Conservation (phyloP, 306 rosid genomes). For the Corylus avellana region DNA sequence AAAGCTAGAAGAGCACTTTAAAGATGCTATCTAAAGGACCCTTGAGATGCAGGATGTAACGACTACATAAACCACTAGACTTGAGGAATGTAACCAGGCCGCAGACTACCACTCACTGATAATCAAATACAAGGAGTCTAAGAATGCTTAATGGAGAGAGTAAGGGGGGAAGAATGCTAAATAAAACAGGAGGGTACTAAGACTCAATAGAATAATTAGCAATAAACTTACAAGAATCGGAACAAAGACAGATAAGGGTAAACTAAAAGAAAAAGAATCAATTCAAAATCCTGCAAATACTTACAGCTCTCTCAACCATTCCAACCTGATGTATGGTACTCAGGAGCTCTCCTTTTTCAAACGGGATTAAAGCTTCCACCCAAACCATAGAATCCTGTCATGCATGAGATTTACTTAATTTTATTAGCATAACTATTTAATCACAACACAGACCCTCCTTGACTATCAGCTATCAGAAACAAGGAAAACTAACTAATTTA, state of each 20-base stretch:
- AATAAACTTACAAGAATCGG: background rate
- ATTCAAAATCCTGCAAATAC: conserved; percentile 32
- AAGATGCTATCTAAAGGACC: too few relatives aligned
- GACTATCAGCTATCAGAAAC: background rate
- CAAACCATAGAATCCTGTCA: conserved; percentile 89
- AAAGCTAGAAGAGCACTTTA: too few relatives aligned
- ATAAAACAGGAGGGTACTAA: background rate
- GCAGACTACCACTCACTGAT: too few relatives aligned
- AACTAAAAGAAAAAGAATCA: background rate
- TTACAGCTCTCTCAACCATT: conserved; percentile 91
- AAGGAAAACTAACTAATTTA: conserved; percentile 2
- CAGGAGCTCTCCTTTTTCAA: conserved; percentile 89
- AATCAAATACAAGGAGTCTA: too few relatives aligned
- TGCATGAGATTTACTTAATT: conserved; percentile 7
- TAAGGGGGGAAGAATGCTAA: background rate
- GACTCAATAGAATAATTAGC: background rate
- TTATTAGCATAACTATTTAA: background rate
- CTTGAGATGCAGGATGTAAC: too few relatives aligned
- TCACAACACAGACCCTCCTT: background rate
- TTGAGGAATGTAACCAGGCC: too few relatives aligned
- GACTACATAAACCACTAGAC: too few relatives aligned
- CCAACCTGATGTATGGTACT: conserved; percentile 92
- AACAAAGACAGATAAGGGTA: background rate
- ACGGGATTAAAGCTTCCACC: conserved; percentile 96
- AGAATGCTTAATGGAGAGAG: background rate